Evolutionary conservation across 495 filamentous ascomycete genomes (phyloP).

Genomic region (Platismatia glauca): DNA sequence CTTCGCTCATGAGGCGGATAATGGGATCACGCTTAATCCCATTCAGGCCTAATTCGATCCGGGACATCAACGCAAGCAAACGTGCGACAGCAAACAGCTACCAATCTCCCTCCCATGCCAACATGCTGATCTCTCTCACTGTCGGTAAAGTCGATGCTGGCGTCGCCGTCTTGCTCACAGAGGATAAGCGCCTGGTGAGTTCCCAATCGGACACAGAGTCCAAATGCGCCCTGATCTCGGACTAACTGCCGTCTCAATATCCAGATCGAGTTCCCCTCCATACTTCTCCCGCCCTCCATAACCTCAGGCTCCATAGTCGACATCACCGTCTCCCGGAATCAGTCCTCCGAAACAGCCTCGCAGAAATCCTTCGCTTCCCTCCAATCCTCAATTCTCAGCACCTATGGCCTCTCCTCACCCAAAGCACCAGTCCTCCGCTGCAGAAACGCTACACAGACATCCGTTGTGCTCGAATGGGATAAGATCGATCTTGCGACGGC

Average conservation of each 20-base stretch:
- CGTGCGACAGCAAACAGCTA: background rate
- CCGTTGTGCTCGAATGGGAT: constrained; percentile 96
- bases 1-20: too few relatives aligned
- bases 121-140: constrained; percentile 92
- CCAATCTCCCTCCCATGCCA: constrained; percentile 16
- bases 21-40: background rate
- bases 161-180: constrained; percentile 90
- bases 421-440: constrained; percentile 72
- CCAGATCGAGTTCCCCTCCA: constrained; percentile 97
- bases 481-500: constrained; percentile 88
- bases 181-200: constrained; percentile 91
- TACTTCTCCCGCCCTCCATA: constrained; percentile 90
- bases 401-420: constrained; percentile 79
- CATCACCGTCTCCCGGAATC: constrained; percentile 89
- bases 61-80: constrained; percentile 2
- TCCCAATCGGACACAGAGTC: background rate
- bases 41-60: background rate
- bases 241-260: constrained; percentile 4
- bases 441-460: constrained; percentile 93
- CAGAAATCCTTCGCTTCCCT: constrained; percentile 68
- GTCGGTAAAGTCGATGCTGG: constrained; percentile 99
- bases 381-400: constrained; percentile 75
- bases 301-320: constrained; percentile 94
- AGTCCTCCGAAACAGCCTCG: constrained; percentile 61
- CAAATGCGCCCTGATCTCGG: background rate